Percentiles rank a stretch among this genome's conserved stretches.
Conservation (phyloP, 2,329 filamentous ascomycete species). For the Trichoderma lentiforme region DNA sequence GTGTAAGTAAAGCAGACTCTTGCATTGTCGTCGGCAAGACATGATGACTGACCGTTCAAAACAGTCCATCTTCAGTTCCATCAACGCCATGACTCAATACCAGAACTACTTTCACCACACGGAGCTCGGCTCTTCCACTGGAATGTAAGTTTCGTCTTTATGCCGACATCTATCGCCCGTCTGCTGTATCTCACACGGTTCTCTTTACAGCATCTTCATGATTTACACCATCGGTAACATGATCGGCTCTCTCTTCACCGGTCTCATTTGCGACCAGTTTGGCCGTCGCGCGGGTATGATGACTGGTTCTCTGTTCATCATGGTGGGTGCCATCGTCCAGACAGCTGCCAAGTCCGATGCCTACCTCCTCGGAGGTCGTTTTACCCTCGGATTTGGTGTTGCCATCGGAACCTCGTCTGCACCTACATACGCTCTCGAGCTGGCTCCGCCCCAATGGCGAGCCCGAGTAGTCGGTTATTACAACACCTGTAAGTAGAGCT, state of each 20-base stretch:
- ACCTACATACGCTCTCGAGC: constrained; percentile 43
- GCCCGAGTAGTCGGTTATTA: constrained; percentile 41
- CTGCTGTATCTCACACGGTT: not conserved
- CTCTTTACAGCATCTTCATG: constrained; percentile 35
- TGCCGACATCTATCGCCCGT: not conserved
- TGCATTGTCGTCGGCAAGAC: not conserved
- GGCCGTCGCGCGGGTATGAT: constrained; percentile 43
- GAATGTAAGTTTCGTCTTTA: constrained; percentile 24
- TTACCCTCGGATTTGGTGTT: constrained; percentile 53
- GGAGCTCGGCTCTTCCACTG: constrained; percentile 29
- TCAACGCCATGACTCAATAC: constrained; percentile 33
- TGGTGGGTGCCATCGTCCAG: constrained; percentile 40
- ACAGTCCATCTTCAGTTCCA: constrained; percentile 31
- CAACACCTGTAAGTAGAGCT: constrained; percentile 33
- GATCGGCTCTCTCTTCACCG: constrained; percentile 38
- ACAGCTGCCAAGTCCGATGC: constrained; percentile 35
- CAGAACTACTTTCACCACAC: constrained; percentile 29
- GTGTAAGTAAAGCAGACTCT: constrained; percentile 24
- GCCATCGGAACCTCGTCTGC: constrained; percentile 39
- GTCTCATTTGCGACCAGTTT: constrained; percentile 40
- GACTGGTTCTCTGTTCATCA: constrained; percentile 37
- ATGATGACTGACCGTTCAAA: not conserved
- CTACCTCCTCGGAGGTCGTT: constrained; percentile 49
- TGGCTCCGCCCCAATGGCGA: constrained; percentile 53
- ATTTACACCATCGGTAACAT: constrained; percentile 46